Conservation (phyloP, 768 basidiomycete genomes). For the Tylopilus balloui region DNA sequence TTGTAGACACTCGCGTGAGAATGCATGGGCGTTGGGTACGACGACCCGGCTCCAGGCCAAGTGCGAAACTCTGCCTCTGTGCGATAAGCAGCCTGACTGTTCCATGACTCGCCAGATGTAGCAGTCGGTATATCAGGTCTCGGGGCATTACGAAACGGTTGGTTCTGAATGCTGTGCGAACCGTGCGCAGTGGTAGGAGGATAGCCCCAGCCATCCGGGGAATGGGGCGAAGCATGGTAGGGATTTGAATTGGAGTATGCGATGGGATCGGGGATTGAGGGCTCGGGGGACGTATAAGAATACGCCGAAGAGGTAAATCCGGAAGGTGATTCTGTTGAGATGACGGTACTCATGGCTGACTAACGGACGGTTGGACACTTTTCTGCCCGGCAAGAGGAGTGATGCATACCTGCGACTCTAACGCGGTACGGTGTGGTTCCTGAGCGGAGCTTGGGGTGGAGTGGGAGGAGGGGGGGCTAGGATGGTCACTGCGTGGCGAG, state of each 20-base stretch:
- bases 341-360: conserved; percentile 36
- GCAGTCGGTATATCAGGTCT: conserved; percentile 20
- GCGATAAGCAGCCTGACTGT: conserved; percentile 23
- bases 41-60: conserved; percentile 42
- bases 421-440: conserved; percentile 30
- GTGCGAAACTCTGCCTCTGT: conserved; percentile 40
- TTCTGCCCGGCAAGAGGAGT: not conserved
- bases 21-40: conserved; percentile 33
- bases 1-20: conserved; percentile 24
- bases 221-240: conserved; percentile 40
- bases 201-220: conserved; percentile 56
- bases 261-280: conserved; percentile 39
- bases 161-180: conserved; percentile 42
- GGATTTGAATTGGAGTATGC: conserved; percentile 41
- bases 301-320: conserved; percentile 41
- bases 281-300: conserved; percentile 40
- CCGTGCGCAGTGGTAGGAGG: conserved; percentile 27
- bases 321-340: conserved; percentile 35
- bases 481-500: conserved; percentile 32
- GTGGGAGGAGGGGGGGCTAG: conserved; percentile 45
- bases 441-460: conserved; percentile 47
- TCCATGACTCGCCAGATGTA: conserved; percentile 22
- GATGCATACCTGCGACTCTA: conserved; percentile 42
- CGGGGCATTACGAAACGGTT: conserved; percentile 41
- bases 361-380: conserved; percentile 6